Evolutionary conservation across 768 basidiomycete genomes (phyloP).

Genomic region (Suillus discolor): DNA sequence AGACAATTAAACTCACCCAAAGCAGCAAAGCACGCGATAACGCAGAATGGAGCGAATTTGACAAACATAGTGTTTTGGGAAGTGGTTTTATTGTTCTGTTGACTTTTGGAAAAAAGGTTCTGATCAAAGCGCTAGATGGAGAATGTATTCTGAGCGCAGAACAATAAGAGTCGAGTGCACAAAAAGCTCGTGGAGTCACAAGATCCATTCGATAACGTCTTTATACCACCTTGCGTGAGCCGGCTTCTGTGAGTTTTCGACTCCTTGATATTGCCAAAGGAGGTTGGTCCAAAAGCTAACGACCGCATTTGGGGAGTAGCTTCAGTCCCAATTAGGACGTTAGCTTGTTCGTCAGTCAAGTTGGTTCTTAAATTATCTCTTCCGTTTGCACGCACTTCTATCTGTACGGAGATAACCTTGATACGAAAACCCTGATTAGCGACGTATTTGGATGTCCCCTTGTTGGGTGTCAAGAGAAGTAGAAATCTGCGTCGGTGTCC

Average conservation of each 20-base stretch:
- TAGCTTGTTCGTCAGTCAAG: slow-evolving; percentile 24
- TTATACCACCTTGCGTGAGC: slow-evolving; percentile 24
- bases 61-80: slow-evolving; percentile 26
- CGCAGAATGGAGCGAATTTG: slow-evolving; percentile 31
- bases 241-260: not conserved
- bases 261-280: slow-evolving; percentile 30
- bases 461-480: slow-evolving; percentile 14
- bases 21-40: slow-evolving; percentile 29
- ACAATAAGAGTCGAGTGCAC: slow-evolving; percentile 34
- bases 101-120: not conserved
- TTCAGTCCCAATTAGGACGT: slow-evolving; percentile 31
- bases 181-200: slow-evolving; percentile 21
- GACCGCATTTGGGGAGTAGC: slow-evolving; percentile 22
- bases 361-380: not conserved
- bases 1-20: slow-evolving; percentile 21
- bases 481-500: not conserved
- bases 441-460: slow-evolving; percentile 24
- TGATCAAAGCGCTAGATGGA: slow-evolving; percentile 9
- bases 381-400: not conserved
- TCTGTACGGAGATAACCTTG: not conserved
- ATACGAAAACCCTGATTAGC: not conserved
- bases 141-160: slow-evolving; percentile 17
- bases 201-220: slow-evolving; percentile 11
- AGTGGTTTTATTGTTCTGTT: slow-evolving; percentile 30
- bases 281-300: slow-evolving; percentile 22